Evolutionary conservation across 805 yeast species (phyloP), one percentile per base, ranked within the genome.

Genomic region (Myxozyma melibiosi): DNA sequence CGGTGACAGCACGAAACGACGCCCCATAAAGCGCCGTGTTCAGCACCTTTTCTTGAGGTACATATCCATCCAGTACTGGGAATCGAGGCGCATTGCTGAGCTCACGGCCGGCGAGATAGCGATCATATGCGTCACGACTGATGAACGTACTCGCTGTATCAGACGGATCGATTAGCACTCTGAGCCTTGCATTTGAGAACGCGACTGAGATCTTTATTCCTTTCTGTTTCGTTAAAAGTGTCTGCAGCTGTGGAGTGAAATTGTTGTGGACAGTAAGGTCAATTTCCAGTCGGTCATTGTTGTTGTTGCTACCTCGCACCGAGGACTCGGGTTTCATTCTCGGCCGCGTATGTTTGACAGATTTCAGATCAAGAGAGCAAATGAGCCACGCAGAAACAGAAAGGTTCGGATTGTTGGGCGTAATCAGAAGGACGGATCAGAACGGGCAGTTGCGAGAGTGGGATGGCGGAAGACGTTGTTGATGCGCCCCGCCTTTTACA

Each of bases 131-230:
- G 6, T 43, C 45, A 7, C 43, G 47, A 16, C 60, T 53, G 13
- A 58, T 49, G 8, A 25, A 33, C 3, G 51, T 25, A 25, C 20
- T 14, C 13, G 31, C 14, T 11, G 62, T 53, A n/a, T n/a, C 6
- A 2, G 31, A 18, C n/a, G 62, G 62, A 24, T 58, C 62, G 9
- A 54, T n/a, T 25, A 58, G 38, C 28, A 54, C 37, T 14, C 54
- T 31, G 20, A 58, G 34, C 34, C 49, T 54, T 9, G 60, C 48
- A n/a, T 46, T 46, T 2, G 43, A 18, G 9, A 14, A 24, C 4
- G 62, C 51, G 4, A 50, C 55, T 3, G 27, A 20, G n/a, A 39
- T 43, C n/a, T 16, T 39, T 4, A 50, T 37, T 7, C 62, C 62
- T 16, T 18, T 14, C 25, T 53, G 62, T 18, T 40, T 7, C 11